Percentiles rank a stretch among this genome's conserved stretches.
Evolutionary conservation across 179 eudicot genomes (phyloP).

Genomic region (Spinacia oleracea): DNA sequence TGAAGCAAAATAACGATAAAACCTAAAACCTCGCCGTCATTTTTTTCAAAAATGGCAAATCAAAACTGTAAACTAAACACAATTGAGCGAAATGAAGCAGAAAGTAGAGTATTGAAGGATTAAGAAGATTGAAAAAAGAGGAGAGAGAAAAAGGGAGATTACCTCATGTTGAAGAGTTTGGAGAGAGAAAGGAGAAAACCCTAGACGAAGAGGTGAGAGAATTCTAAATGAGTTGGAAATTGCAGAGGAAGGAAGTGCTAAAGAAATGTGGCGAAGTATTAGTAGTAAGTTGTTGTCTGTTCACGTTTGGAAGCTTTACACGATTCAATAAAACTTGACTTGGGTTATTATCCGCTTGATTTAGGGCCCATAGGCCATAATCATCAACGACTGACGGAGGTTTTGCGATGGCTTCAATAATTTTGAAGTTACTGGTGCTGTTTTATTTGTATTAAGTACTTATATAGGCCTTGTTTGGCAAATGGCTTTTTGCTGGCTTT

Average conservation of each 20-base stretch:
- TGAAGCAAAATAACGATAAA: conserved; percentile 14
- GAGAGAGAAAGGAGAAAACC: conserved; percentile 30
- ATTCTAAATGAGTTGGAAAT: neutral
- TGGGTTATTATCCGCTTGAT: too few species aligned
- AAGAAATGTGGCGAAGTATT: neutral
- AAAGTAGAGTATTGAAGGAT: neutral
- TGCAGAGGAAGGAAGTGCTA: neutral
- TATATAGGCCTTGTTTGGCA: too few species aligned
- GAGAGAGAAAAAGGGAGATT: neutral
- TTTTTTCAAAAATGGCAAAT: neutral
- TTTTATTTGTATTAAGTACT: too few species aligned
- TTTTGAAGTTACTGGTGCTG: too few species aligned
- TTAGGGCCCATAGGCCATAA: too few species aligned
- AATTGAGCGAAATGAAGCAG: neutral
- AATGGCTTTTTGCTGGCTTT: too few species aligned
- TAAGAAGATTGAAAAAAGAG: neutral
- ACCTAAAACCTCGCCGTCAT: conserved; percentile 17
- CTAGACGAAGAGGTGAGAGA: conserved; percentile 20
- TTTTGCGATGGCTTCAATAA: too few species aligned
- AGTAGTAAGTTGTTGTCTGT: neutral
- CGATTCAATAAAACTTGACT: too few species aligned
- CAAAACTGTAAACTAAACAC: neutral
- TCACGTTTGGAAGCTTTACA: too few species aligned
- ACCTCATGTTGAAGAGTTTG: conserved; percentile 26
- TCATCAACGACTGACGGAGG: too few species aligned